Evolutionary conservation across 2,329 filamentous ascomycete species (phyloP).

Genomic region (Pseudocercospora vitis): DNA sequence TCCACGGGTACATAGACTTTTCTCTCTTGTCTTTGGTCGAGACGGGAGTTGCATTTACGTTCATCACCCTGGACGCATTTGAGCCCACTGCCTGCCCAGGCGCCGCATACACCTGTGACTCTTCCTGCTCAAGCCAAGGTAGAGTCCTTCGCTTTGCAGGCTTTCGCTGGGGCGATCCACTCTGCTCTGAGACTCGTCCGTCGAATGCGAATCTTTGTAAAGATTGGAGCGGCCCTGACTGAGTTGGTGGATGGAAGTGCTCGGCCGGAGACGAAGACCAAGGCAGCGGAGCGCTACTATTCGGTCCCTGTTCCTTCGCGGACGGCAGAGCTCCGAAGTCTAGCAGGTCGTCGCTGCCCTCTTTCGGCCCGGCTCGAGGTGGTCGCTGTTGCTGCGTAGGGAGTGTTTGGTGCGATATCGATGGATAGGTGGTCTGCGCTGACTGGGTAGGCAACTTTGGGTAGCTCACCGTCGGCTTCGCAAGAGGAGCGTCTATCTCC

Average conservation of each 20-base stretch:
- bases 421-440: constrained; percentile 28
- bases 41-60: constrained; percentile 43
- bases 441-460: constrained; percentile 41
- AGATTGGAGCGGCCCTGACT: constrained; percentile 14
- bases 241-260: constrained; percentile 36
- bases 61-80: constrained; percentile 16
- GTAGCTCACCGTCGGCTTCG: constrained; percentile 46
- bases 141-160: constrained; percentile 63
- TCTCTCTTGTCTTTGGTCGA: constrained; percentile 35
- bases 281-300: constrained; percentile 61
- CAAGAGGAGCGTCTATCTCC: constrained; percentile 63
- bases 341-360: constrained; percentile 13
- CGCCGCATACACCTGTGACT: constrained; percentile 28
- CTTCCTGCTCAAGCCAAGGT: constrained; percentile 54
- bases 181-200: constrained; percentile 7
- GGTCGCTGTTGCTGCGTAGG: constrained; percentile 27
- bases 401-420: constrained; percentile 33
- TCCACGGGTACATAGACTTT: constrained; percentile 59
- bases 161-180: constrained; percentile 33
- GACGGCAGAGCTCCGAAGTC: constrained; percentile 29
- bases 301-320: constrained; percentile 38
- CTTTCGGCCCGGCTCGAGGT: not conserved
- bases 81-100: constrained; percentile 12
- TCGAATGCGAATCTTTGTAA: constrained; percentile 25
- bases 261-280: constrained; percentile 62